Evolutionary conservation across 768 basidiomycete species (phyloP).

Genomic region (Suillus tomentosus): DNA sequence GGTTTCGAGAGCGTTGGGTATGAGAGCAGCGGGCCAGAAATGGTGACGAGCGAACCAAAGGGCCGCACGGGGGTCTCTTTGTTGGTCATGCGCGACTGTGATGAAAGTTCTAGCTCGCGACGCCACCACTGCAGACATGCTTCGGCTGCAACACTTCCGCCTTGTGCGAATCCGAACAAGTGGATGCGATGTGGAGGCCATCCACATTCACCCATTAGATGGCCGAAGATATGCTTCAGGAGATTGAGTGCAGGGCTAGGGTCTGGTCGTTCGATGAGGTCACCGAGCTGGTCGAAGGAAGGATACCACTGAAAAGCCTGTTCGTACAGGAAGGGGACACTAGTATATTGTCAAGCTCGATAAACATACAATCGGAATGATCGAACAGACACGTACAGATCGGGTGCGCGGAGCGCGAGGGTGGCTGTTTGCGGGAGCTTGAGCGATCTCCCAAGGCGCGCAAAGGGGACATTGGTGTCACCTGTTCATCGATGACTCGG

Average conservation of each 20-base stretch:
- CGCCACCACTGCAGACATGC: slow-evolving; percentile 61
- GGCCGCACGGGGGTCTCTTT: slow-evolving; percentile 19
- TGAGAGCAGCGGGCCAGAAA: slow-evolving; percentile 77
- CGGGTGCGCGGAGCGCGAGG: slow-evolving; percentile 78
- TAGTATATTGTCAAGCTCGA: slow-evolving; percentile 29
- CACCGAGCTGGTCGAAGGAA: slow-evolving; percentile 80
- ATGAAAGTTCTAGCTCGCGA: slow-evolving; percentile 23
- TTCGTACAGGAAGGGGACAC: slow-evolving; percentile 79
- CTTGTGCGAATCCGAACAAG: slow-evolving; percentile 87
- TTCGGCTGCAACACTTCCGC: slow-evolving; percentile 78
- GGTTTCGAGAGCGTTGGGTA: slow-evolving; percentile 61
- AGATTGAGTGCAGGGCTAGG: slow-evolving; percentile 68
- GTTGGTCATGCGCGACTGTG: slow-evolving; percentile 7
- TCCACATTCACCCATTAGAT: slow-evolving; percentile 58
- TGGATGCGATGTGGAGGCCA: slow-evolving; percentile 79
- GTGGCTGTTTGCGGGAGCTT: slow-evolving; percentile 90
- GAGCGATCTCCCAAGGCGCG: slow-evolving; percentile 67
- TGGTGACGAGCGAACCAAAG: slow-evolving; percentile 67
- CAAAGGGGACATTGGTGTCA: slow-evolving; percentile 79
- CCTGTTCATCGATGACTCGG: slow-evolving; percentile 45
- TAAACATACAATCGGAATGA: not conserved
- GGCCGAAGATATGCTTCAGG: slow-evolving; percentile 50
- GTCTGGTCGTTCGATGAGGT: slow-evolving; percentile 67
- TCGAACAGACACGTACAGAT: slow-evolving; percentile 51
- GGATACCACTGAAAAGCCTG: slow-evolving; percentile 85